Percentiles rank a stretch among this genome's conserved stretches.
Conservation (phyloP, 345 rosid genomes). For the Camelina sativa region DNA sequence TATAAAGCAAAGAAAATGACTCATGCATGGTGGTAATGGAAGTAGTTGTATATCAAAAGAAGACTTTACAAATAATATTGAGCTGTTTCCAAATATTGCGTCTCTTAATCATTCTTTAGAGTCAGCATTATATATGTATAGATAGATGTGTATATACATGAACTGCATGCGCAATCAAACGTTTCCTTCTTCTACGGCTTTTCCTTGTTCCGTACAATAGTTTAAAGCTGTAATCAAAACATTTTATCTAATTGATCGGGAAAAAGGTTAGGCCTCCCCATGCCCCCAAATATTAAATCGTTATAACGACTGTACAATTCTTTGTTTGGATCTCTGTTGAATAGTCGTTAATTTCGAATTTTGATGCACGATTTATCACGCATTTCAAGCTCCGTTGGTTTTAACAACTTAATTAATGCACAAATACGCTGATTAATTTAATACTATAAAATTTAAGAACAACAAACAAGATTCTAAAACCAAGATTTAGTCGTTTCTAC, state of each 20-base stretch:
- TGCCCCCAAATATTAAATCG: conserved; percentile 26
- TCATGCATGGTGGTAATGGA: conserved; percentile 35
- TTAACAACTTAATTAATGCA: not conserved
- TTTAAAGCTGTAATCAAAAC: conserved; percentile 31
- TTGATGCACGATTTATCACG: conserved; percentile 20
- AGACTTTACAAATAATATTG: conserved; percentile 32
- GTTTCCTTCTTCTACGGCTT: conserved; percentile 44
- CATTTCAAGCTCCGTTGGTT: conserved; percentile 17
- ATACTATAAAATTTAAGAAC: too few species aligned
- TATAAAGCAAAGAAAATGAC: conserved; percentile 34
- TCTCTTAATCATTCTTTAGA: conserved; percentile 42
- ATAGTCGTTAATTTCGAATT: conserved; percentile 29
- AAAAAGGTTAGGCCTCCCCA: conserved; percentile 19
- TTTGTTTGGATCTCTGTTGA: conserved; percentile 18
- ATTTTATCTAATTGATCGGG: conserved; percentile 7
- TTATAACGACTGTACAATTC: conserved; percentile 13
- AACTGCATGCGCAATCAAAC: conserved; percentile 41
- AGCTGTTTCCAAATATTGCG: conserved; percentile 35
- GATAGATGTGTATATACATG: not conserved
- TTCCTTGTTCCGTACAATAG: conserved; percentile 41
- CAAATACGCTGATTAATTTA: not conserved
- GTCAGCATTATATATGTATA: conserved; percentile 12
- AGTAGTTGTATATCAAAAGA: conserved; percentile 35
- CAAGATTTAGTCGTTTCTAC: too few species aligned
- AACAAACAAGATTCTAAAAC: not conserved